Evolutionary conservation across 805 yeast genomes (phyloP).

Genomic region (Sugiyamaella lignohabitans): DNA sequence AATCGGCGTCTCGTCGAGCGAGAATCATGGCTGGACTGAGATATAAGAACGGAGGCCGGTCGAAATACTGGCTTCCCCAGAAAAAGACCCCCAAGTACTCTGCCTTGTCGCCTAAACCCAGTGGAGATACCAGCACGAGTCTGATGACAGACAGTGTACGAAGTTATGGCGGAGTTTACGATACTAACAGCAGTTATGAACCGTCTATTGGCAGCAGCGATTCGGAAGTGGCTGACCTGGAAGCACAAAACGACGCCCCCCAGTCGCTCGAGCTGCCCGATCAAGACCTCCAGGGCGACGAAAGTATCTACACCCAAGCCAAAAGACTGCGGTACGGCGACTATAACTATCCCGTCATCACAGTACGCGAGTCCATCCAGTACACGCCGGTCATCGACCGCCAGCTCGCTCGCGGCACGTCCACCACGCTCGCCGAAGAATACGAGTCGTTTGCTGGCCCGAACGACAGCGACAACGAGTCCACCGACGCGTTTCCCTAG

Average conservation of each 20-base stretch:
- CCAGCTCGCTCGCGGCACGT: slow-evolving; percentile 13
- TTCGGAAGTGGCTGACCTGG: background rate
- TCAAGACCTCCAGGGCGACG: slow-evolving; percentile 28
- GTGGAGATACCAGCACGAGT: background rate
- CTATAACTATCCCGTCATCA: slow-evolving; percentile 38
- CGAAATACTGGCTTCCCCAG: slow-evolving; percentile 71
- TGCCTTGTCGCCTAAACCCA: background rate
- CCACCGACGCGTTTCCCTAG: too few relatives aligned
- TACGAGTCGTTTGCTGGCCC: slow-evolving; percentile 19
- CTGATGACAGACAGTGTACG: background rate
- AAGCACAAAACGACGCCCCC: slow-evolving; percentile 9
- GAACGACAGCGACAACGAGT: slow-evolving; percentile 9
- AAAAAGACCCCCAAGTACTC: background rate
- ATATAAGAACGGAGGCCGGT: slow-evolving; percentile 68
- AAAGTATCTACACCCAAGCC: slow-evolving; percentile 31
- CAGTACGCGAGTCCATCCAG: slow-evolving; percentile 26
- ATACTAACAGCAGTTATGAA: background rate
- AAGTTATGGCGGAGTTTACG: background rate
- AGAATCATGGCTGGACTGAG: slow-evolving; percentile 79
- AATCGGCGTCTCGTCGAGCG: slow-evolving; percentile 54
- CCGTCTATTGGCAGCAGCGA: background rate
- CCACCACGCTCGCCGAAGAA: slow-evolving; percentile 17
- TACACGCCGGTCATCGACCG: slow-evolving; percentile 19
- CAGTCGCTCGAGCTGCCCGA: slow-evolving; percentile 9
- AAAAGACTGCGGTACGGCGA: slow-evolving; percentile 33